These are phyloP conservation scores for Penicillium sp. DNA, from an alignment of 2,329 filamentous ascomycete species.

Conservation along the genomic window DNA sequence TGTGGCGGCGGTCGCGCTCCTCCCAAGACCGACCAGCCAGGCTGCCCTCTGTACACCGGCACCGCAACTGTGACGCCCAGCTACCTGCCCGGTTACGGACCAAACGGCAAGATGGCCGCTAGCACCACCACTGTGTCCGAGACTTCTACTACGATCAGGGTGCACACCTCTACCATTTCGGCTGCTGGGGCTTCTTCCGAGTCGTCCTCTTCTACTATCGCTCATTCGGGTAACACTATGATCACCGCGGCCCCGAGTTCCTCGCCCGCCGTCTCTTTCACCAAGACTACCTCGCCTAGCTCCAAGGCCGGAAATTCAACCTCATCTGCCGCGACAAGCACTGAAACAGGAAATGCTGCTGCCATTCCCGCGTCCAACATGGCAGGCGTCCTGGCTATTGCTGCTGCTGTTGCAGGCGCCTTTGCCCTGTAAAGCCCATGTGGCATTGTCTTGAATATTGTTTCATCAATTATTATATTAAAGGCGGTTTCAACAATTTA, in stretches of 20 bases:
- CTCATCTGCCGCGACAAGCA: constrained; percentile 6
- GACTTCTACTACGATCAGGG: constrained; percentile 7
- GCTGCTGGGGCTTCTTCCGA: neutral
- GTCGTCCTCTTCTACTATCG: neutral
- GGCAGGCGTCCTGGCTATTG: constrained; percentile 10
- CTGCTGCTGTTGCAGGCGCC: constrained; percentile 12
- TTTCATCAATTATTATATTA: neutral
- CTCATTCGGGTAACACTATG: constrained; percentile 2
- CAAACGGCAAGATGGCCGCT: constrained; percentile 20
- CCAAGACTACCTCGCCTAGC: constrained; percentile 6
- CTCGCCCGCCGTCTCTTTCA: constrained; percentile 9
- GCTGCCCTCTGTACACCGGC: constrained; percentile 46
- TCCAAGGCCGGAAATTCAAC: constrained; percentile 1
- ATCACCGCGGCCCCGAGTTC: constrained; percentile 8
- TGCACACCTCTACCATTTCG: constrained; percentile 1
- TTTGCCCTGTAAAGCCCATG: constrained; percentile 12
- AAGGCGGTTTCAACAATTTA: neutral
- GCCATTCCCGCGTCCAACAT: constrained; percentile 6
- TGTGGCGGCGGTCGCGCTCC: constrained; percentile 67
- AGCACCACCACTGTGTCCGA: constrained; percentile 10
- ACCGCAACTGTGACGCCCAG: constrained; percentile 23
- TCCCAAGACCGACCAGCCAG: constrained; percentile 62
- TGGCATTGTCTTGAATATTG: neutral
- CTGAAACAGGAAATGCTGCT: constrained; percentile 13
- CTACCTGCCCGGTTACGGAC: constrained; percentile 24